These are phyloP conservation scores for Typha latifolia DNA, from an alignment of 176 grass and related monocot species.

Conservation along the genomic window DNA sequence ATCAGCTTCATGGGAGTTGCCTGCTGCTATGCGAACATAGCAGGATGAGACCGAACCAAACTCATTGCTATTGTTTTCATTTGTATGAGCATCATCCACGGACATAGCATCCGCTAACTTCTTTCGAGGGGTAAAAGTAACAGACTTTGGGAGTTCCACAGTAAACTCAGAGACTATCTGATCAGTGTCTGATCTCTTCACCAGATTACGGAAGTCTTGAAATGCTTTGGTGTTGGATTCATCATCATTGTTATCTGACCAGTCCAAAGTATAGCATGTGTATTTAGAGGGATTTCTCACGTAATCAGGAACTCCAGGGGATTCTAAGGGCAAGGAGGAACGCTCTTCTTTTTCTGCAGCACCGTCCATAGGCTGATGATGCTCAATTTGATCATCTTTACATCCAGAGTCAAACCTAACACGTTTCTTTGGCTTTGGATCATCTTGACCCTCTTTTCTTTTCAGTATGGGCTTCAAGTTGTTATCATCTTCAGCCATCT, in stretches of 20 bases:
- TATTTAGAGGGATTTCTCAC: constrained; percentile 89
- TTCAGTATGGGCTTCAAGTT: constrained; percentile 87
- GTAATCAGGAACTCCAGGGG: constrained; percentile 56
- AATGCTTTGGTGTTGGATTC: constrained; percentile 64
- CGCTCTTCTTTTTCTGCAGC: constrained; percentile 20
- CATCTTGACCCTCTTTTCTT: constrained; percentile 49
- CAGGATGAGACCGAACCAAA: neutral
- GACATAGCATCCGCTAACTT: constrained; percentile 55
- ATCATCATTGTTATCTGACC: constrained; percentile 33
- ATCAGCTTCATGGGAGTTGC: neutral
- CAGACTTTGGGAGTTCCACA: constrained; percentile 49
- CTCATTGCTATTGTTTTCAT: neutral
- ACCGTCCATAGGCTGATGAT: constrained; percentile 34
- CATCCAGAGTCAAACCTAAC: constrained; percentile 69
- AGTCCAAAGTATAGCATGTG: constrained; percentile 63
- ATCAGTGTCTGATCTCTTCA: constrained; percentile 38
- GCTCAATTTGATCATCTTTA: constrained; percentile 31
- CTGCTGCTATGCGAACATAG: neutral
- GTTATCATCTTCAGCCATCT: constrained; percentile 28
- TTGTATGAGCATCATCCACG: constrained; percentile 39
- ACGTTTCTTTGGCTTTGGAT: constrained; percentile 77
- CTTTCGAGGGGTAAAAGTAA: constrained; percentile 70
- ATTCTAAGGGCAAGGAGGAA: constrained; percentile 7
- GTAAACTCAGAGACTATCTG: constrained; percentile 27
- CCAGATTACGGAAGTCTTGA: constrained; percentile 47